These are phyloP conservation scores for Chlamydomonas applanata DNA, from an alignment of 139 green algal genomes.

Conservation along the genomic window DNA sequence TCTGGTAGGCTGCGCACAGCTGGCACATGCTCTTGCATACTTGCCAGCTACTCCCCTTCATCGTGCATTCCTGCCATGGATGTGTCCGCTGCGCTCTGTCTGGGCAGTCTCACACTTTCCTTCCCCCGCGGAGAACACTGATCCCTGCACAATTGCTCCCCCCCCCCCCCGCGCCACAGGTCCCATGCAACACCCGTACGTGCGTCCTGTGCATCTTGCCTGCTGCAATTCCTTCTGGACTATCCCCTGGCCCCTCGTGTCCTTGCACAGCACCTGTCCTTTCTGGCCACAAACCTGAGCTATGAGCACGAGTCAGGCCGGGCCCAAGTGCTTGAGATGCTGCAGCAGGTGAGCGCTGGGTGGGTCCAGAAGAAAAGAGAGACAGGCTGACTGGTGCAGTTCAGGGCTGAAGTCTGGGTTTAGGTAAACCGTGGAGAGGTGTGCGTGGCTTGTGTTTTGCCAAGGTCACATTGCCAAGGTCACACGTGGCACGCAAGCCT, in stretches of 20 bases:
- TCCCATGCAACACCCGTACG: slow-evolving; percentile 52
- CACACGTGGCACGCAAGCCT: too few species aligned
- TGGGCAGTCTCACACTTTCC: too few species aligned
- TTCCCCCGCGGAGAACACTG: too few species aligned
- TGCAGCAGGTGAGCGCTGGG: slow-evolving; percentile 46
- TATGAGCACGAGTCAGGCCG: slow-evolving; percentile 81
- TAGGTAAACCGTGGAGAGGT: neutral
- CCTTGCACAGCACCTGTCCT: slow-evolving; percentile 29
- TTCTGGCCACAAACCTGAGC: slow-evolving; percentile 36
- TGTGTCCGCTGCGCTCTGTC: too few species aligned
- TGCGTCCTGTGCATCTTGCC: slow-evolving; percentile 47
- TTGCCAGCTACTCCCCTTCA: too few species aligned
- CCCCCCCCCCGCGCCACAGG: too few species aligned
- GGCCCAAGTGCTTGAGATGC: slow-evolving; percentile 69
- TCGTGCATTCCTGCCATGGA: too few species aligned
- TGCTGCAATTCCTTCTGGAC: slow-evolving; percentile 94
- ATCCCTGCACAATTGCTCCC: too few species aligned
- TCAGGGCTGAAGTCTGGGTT: neutral
- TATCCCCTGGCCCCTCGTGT: slow-evolving; percentile 70
- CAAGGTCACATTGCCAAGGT: too few species aligned
- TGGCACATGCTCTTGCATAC: too few species aligned
- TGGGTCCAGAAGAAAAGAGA: too few species aligned
- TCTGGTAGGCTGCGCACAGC: too few species aligned
- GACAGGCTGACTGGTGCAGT: neutral
- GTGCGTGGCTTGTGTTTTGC: neutral